Base-by-base conservation (phyloP, 306 rosid genomes). In the Quercus suber region DNA sequence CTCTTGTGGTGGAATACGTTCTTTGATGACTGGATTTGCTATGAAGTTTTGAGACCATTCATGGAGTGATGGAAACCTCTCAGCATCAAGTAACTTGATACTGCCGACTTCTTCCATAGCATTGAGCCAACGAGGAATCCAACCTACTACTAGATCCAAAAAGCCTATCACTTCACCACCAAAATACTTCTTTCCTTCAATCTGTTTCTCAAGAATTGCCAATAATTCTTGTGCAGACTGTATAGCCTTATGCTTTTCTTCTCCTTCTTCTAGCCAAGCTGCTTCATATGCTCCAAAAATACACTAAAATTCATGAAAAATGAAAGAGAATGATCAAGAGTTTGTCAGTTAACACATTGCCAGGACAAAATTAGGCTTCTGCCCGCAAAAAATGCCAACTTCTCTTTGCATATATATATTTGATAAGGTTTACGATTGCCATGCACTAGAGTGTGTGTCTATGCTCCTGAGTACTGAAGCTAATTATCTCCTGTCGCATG, bases 181-280 rank as follows among this genome's bases (percentile, higher is more conserved):
- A 81, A 86, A 86, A 14, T 55, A 86, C 73, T 79, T 82, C 20
- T 91, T 86, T 84, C 91, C 96, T 72, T 86, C 41, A 45, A 91
- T 79, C 55, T 75, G 83, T 60, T 84, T 74, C 84, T 89, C 96
- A 61, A 89, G 78, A 73, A 76, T 25, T 61, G 75, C 70, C 6
- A 91, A 57, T 43, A 60, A 81, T 78, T 87, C 89, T 25, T 65
- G 12, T 51, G 84, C 88, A 73, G 79, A 52, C 14, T 84, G 86
- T 59, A 73, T 20, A 51, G 91, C 90, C 81, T 87, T 86, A 17
- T 0, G 79, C 75, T 90, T 82, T 57, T 72, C 85, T 75, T 89
- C 86, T 33, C 89, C 87, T 80, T 87, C 69, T 6, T 82, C 87
- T 8, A 68, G 67, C 5, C 73, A 52, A 41, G 93, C 91, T 78